Base-by-base conservation (phyloP, 768 basidiomycete genomes). In the Tremella mesenterica region DNA sequence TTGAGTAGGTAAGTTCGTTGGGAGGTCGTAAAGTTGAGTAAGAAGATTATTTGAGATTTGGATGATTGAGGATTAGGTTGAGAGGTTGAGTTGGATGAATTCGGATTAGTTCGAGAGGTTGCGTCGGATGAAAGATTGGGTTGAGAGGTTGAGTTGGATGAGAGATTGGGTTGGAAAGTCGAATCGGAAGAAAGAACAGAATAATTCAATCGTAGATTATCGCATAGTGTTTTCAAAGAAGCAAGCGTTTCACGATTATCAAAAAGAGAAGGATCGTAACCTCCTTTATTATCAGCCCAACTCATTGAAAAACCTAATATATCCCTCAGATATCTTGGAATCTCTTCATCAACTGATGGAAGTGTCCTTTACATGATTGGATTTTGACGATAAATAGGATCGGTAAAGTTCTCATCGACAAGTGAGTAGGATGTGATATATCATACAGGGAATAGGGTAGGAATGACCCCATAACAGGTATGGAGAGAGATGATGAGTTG, bases 21-120 rank as follows among this genome's bases (percentile, higher is more conserved):
- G 0, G 76, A 61, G 5, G 84, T 85, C 1, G 86, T 84, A 72
- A 95, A 91, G 75, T 95, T 96, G 58, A 91, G 81, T n/a, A 96
- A 78, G 75, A 99, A 87, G 25, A 90, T 74, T 30, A 97, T 76
- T 58, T 88, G 80, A 0, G 85, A 69, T 12, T 57, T n/a, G n/a
- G n/a, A n/a, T n/a, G n/a, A n/a, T n/a, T n/a, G n/a, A n/a, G n/a
- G 31, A 0, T 71, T 28, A 59, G 12, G 75, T 28, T 44, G 44
- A 3, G 65, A 3, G 64, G 67, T 5, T 56, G 56, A 30, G n/a
- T 56, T 3, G 10, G 67, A 38, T 8, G 55, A 41, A n/a, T 5
- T 41, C 38, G 38, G 10, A 34, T 18, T 34, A 10, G 12, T 34
- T n/a, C n/a, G n/a, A n/a, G n/a, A n/a, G n/a, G n/a, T n/a, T n/a